Evolutionary conservation across 495 filamentous ascomycete genomes (phyloP).

Genomic region (Penicillium pulvis): DNA sequence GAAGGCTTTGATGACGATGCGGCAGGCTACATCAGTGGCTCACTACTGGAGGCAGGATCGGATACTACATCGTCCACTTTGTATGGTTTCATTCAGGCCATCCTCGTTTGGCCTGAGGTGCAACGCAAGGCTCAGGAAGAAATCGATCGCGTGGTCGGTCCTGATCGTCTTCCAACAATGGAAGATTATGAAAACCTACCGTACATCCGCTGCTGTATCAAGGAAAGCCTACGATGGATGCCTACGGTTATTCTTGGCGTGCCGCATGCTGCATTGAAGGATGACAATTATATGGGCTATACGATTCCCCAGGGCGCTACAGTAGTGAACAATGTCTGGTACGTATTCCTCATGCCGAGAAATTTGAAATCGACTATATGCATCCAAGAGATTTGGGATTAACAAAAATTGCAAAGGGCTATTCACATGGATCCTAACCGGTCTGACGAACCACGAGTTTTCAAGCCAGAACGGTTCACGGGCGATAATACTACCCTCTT

Average conservation of each 20-base stretch:
- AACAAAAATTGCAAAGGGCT: too few species aligned
- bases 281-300: background rate
- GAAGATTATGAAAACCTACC: background rate
- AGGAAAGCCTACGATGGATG: background rate
- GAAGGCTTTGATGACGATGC: constrained; percentile 37
- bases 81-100: constrained; percentile 43
- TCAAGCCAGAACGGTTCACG: too few species aligned
- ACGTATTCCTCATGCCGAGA: too few species aligned
- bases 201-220: background rate
- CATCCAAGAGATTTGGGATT: too few species aligned
- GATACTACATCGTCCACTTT: constrained; percentile 45
- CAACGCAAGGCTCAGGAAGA: background rate
- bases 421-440: too few species aligned
- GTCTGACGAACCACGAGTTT: too few species aligned
- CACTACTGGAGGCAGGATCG: constrained; percentile 46
- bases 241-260: background rate
- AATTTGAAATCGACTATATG: too few species aligned
- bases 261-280: background rate
- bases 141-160: background rate
- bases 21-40: constrained; percentile 43
- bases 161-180: background rate
- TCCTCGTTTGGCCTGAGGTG: background rate
- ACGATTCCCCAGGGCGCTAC: background rate
- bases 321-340: too few species aligned
- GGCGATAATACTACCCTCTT: too few species aligned